Base-by-base conservation (phyloP, 2,329 filamentous ascomycete genomes). In the Fusarium sambucinum region DNA sequence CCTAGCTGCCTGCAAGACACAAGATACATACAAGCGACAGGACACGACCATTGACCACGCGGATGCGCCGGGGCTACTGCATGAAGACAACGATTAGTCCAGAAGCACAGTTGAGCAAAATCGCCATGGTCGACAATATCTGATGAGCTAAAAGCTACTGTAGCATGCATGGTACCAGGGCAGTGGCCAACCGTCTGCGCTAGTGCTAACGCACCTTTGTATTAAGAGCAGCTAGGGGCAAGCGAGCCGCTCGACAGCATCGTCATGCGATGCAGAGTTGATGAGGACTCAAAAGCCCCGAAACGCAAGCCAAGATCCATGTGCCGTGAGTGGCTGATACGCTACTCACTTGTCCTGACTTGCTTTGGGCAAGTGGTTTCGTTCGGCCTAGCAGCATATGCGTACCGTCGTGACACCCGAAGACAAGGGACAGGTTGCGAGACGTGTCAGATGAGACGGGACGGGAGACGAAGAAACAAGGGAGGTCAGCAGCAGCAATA, bases 81-180 rank as follows among this genome's bases (percentile, higher is more conserved):
- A 71, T 73, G 58, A 63, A 66, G 71, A 66, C 54, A 21, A 50
- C 46, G 37, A 68, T 70, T 71, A 72, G 69, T 69, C 62, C 57
- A 62, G 69, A 66, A 71, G 59, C 32, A 38, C 13, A 41, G 48
- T 59, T 60, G 56, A 46, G 48, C 57, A 38, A 63, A 57, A 48
- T 48, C 41, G 41, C 42, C 37, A 51, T 66, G 41, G 57, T 61
- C 23, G 40, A 25, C 38, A 50, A 53, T 63, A 63, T 50, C 33
- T 56, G 23, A 32, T 45, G 38, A 44, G 38, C 23, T 32, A 51
- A 51, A 51, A 40, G 14, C 37, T 52, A 46, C 46, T 50, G 33
- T 51, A 51, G 23, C 32, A 40, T 51, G 56, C 33, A 59, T 59
- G 40, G 48, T 58, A 58, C 40, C 42, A 70, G 62, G 48, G 46